Evolutionary conservation across 257 asterid species (phyloP).

Genomic region (Nicotiana noctiflora): DNA sequence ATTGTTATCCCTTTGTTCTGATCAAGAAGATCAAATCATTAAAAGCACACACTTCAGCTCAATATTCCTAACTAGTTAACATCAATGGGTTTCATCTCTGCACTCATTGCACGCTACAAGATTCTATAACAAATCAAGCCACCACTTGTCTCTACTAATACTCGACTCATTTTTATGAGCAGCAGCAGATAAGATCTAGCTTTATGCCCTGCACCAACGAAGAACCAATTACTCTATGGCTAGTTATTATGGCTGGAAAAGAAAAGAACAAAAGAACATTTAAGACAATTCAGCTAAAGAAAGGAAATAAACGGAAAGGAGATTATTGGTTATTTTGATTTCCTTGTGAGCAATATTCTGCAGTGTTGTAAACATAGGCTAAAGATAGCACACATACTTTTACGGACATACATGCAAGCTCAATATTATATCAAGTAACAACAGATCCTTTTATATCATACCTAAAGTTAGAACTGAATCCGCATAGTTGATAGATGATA

Average conservation of each 20-base stretch:
- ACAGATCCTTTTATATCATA: not conserved
- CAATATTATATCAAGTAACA: not conserved
- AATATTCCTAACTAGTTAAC: not conserved
- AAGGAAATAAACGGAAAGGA: not conserved
- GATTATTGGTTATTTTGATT: not conserved
- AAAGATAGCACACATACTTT: not conserved
- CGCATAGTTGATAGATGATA: too few species aligned
- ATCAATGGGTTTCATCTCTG: not conserved
- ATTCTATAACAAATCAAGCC: constrained; percentile 63
- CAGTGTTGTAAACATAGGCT: not conserved
- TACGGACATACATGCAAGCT: not conserved
- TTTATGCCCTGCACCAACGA: constrained; percentile 54
- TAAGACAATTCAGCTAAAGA: not conserved
- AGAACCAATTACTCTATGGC: not conserved
- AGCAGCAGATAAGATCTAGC: constrained; percentile 70
- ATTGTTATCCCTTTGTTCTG: not conserved
- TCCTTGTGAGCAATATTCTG: not conserved
- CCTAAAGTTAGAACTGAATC: not conserved
- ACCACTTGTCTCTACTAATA: constrained; percentile 48
- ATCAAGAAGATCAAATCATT: not conserved
- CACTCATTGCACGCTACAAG: not conserved
- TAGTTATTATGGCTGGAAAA: not conserved
- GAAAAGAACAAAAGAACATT: not conserved
- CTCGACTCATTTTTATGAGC: constrained; percentile 52
- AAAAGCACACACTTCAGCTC: not conserved